Conservation (phyloP, 169 alveolate genomes). For the Babesia bovis region DNA sequence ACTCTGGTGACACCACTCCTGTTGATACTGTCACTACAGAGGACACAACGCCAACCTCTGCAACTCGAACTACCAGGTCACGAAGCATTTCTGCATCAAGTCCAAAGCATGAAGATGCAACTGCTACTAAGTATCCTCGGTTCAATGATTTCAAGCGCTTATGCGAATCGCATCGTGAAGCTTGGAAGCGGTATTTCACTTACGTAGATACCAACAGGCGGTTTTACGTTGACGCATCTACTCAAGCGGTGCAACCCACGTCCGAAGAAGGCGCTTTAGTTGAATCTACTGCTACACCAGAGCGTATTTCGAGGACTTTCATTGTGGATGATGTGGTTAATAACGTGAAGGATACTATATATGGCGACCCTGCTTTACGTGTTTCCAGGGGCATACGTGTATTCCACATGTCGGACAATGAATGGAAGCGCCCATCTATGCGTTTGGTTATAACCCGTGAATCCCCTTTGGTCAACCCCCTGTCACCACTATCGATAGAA, state of each 20-base stretch:
- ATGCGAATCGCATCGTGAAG: slow-evolving; percentile 53
- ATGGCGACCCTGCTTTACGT: slow-evolving; percentile 41
- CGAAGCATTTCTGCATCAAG: no score
- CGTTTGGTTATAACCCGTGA: slow-evolving; percentile 21
- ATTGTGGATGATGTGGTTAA: slow-evolving; percentile 41
- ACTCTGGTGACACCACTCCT: no score
- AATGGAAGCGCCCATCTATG: slow-evolving; percentile 70
- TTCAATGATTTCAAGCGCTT: slow-evolving; percentile 5
- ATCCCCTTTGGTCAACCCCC: slow-evolving; percentile 21
- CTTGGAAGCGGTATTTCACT: slow-evolving; percentile 59
- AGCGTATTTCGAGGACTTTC: not conserved
- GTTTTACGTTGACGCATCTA: slow-evolving; percentile 48
- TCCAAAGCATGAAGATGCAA: no score
- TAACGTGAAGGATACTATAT: slow-evolving; percentile 33
- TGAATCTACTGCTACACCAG: not conserved
- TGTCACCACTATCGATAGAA: slow-evolving; percentile 35
- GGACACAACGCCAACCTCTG: no score
- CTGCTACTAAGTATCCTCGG: no score
- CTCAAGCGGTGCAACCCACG: slow-evolving; percentile 4
- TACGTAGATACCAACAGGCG: slow-evolving; percentile 33
- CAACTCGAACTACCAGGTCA: no score
- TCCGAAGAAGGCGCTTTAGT: not conserved
- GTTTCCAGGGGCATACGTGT: slow-evolving; percentile 33
- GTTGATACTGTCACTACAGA: no score
- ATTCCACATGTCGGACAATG: slow-evolving; percentile 63